These are phyloP conservation scores for Boletellus sp. DNA, from an alignment of 768 basidiomycete species.

Conservation along the genomic window DNA sequence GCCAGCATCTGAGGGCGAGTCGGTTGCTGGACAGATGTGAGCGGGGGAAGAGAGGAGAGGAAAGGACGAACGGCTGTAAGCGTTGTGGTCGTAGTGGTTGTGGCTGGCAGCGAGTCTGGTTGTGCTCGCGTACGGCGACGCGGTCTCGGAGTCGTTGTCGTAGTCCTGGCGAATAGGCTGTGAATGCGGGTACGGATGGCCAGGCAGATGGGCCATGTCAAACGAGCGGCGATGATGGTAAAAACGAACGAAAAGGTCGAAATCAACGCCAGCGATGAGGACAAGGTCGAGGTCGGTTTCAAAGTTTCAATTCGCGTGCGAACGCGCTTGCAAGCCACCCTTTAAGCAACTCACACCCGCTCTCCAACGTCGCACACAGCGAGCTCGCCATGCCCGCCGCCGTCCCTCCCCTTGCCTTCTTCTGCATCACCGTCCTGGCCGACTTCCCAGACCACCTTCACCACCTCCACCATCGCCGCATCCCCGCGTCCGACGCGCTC, in stretches of 20 bases:
- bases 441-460: conserved; percentile 37
- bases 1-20: conserved; percentile 30
- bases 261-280: conserved; percentile 29
- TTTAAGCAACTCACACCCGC: not conserved
- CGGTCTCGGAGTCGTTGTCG: conserved; percentile 47
- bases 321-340: conserved; percentile 3
- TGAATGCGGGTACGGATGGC: conserved; percentile 30
- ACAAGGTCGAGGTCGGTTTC: not conserved
- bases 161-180: conserved; percentile 37
- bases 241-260: conserved; percentile 5
- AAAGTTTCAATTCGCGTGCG: conserved; percentile 19
- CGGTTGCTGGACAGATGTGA: conserved; percentile 12
- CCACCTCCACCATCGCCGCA: conserved; percentile 37
- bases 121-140: conserved; percentile 58
- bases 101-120: conserved; percentile 49
- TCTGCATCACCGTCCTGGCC: conserved; percentile 47
- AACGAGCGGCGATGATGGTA: conserved; percentile 22
- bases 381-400: not conserved
- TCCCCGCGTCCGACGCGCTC: conserved; percentile 38
- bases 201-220: conserved; percentile 38
- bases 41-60: not conserved
- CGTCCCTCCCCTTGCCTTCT: conserved; percentile 50
- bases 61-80: conserved; percentile 18
- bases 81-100: conserved; percentile 31
- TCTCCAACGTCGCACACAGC: not conserved